A percentile compares a stretch with the other conserved stretches of the same genome.
phyloP scores from a whole-genome alignment of 2,329 filamentous ascomycete species.

The Alternaria gansuensis region DNA sequence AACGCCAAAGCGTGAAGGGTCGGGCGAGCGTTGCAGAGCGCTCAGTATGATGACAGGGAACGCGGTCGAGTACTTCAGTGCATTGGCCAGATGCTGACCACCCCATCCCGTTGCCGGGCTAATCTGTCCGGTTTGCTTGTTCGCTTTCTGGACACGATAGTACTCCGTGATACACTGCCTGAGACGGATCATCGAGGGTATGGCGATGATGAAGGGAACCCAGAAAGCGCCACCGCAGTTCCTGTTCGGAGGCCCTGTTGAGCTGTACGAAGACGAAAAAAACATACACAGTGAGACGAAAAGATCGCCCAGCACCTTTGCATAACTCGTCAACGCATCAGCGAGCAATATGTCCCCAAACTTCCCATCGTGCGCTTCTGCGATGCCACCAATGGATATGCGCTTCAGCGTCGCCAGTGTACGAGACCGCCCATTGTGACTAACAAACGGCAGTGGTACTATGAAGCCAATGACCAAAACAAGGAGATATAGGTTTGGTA shows the following conservation, averaged over 20 bases:
- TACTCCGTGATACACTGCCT: conserved; percentile 94
- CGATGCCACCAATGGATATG: conserved; percentile 84
- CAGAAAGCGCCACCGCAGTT: conserved; percentile 79
- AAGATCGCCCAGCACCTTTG: conserved; percentile 88
- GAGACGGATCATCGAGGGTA: conserved; percentile 85
- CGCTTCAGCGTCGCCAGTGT: conserved; percentile 80
- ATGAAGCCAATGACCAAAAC: conserved; percentile 76
- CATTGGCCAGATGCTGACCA: conserved; percentile 90
- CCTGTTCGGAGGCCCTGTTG: conserved; percentile 82
- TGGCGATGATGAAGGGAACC: conserved; percentile 83
- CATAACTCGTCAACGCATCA: conserved; percentile 93
- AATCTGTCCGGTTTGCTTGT: conserved; percentile 48
- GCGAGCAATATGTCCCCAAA: conserved; percentile 94
- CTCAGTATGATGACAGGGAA: conserved; percentile 90
- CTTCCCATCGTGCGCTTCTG: conserved; percentile 85
- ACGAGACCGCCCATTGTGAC: conserved; percentile 74
- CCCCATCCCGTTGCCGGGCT: conserved; percentile 71
- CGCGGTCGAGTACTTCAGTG: conserved; percentile 90
- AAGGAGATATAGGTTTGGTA: conserved; percentile 84
- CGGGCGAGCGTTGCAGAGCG: conserved; percentile 73
- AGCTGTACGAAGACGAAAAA: conserved; percentile 72
- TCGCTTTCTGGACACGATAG: conserved; percentile 70
- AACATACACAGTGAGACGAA: conserved; percentile 95
- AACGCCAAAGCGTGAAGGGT: conserved; percentile 61
- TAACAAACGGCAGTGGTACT: conserved; percentile 73